These are phyloP conservation scores for Colletotrichum paranaense DNA, from an alignment of 2,329 filamentous ascomycete genomes.

Conservation along the genomic window DNA sequence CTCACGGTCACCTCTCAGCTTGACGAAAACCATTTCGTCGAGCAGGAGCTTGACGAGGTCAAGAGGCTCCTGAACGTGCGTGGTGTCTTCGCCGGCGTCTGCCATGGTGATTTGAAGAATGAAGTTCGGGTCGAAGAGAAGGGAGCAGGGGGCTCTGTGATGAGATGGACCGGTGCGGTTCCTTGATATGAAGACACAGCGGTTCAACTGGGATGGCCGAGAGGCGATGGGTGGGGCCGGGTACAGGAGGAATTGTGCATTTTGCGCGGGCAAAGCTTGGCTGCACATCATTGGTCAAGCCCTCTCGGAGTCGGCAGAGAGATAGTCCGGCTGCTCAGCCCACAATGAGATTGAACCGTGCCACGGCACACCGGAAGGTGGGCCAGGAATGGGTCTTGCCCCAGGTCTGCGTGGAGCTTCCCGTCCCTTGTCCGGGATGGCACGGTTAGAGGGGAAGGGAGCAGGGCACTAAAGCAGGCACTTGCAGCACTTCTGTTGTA, in stretches of 20 bases:
- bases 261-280: neutral
- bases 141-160: neutral
- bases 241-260: slow-evolving; percentile 23
- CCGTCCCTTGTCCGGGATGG: slow-evolving; percentile 25
- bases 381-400: slow-evolving; percentile 30
- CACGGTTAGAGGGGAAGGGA: slow-evolving; percentile 23
- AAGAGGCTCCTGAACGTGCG: slow-evolving; percentile 87
- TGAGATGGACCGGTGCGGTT: neutral
- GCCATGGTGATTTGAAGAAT: slow-evolving; percentile 70
- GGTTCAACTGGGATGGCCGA: slow-evolving; percentile 28
- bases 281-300: neutral
- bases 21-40: slow-evolving; percentile 97
- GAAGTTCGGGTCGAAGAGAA: neutral
- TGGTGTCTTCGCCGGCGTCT: slow-evolving; percentile 79
- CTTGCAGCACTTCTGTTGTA: slow-evolving; percentile 24
- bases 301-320: neutral
- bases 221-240: slow-evolving; percentile 27
- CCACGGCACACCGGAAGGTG: slow-evolving; percentile 32
- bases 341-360: slow-evolving; percentile 4
- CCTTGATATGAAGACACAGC: slow-evolving; percentile 14
- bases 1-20: slow-evolving; percentile 94
- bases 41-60: slow-evolving; percentile 95
- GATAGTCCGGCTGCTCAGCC: slow-evolving; percentile 17
- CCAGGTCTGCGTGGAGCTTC: slow-evolving; percentile 26
- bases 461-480: slow-evolving; percentile 27